These are phyloP conservation scores for Chalciporus piperatoides DNA, from an alignment of 1,284 basidiomycete species.

Conservation along the genomic window DNA sequence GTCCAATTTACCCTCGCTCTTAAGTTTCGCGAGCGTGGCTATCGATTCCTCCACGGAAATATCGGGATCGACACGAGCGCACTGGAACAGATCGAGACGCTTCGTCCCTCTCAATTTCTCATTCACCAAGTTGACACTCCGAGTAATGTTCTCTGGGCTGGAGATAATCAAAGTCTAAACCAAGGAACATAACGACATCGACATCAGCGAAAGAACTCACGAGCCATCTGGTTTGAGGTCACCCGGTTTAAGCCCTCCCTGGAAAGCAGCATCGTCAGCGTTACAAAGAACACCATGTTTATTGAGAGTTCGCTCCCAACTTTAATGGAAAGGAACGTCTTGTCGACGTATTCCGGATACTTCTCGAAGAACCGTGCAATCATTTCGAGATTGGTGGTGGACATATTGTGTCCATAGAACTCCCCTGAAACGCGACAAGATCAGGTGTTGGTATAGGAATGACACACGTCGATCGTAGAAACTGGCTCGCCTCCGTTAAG, in stretches of 20 bases:
- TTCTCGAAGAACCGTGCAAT: slow-evolving; percentile 44
- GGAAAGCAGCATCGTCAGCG: neutral
- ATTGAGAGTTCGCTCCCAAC: slow-evolving; percentile 8
- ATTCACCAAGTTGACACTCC: slow-evolving; percentile 39
- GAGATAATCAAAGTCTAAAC: neutral
- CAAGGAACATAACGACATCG: too few species aligned
- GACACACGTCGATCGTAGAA: too few species aligned
- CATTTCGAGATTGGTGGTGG: slow-evolving; percentile 40
- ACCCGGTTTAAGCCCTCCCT: slow-evolving; percentile 8
- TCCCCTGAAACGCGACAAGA: slow-evolving; percentile 18
- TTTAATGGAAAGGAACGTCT: slow-evolving; percentile 45
- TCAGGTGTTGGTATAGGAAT: neutral
- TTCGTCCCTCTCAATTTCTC: slow-evolving; percentile 44
- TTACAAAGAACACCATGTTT: too few species aligned
- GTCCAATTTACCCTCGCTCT: slow-evolving; percentile 43
- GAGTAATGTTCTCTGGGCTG: slow-evolving; percentile 36
- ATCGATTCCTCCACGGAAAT: neutral
- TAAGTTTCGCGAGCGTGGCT: slow-evolving; percentile 29
- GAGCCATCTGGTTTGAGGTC: slow-evolving; percentile 6
- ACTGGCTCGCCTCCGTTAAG: slow-evolving; percentile 36
- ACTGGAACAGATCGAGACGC: slow-evolving; percentile 48
- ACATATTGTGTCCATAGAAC: slow-evolving; percentile 30
- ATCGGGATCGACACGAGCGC: slow-evolving; percentile 37
- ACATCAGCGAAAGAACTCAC: neutral
- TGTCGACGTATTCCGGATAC: slow-evolving; percentile 51